A percentile compares a stretch with the other conserved stretches of the same genome.
phyloP scores from a whole-genome alignment of 148 eudicot species.

The Silene uniflora region DNA sequence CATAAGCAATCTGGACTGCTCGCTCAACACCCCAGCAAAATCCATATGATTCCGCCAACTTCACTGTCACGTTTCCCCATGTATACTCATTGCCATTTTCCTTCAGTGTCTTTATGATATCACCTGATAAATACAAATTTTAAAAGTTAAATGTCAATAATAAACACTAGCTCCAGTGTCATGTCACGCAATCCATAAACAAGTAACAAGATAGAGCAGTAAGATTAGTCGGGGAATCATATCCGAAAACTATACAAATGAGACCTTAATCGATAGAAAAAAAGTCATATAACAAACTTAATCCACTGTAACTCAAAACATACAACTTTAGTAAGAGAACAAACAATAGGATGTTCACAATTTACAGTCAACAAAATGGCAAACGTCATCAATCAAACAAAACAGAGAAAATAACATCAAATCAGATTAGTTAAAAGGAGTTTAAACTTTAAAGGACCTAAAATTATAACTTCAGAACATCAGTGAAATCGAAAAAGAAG shows the following conservation, averaged over 20 bases:
- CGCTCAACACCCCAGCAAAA: constrained; percentile 99
- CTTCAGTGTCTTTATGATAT: constrained; percentile 79
- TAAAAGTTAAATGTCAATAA: not conserved
- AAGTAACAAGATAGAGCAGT: not conserved
- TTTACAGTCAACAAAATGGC: too few species aligned
- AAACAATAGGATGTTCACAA: not conserved
- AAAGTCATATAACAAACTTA: not conserved
- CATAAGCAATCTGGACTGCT: constrained; percentile 96
- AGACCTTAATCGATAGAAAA: not conserved
- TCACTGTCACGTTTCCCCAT: constrained; percentile 95
- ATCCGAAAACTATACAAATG: not conserved
- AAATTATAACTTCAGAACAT: too few species aligned
- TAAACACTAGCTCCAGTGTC: not conserved
- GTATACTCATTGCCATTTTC: constrained; percentile 80
- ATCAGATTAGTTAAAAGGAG: too few species aligned
- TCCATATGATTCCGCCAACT: constrained; percentile 87
- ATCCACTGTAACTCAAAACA: not conserved
- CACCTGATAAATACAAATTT: constrained; percentile 56
- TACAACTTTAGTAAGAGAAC: too few species aligned
- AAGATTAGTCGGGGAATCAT: not conserved
- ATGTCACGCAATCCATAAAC: not conserved
- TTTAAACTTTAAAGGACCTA: too few species aligned
- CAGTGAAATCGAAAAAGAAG: too few species aligned
- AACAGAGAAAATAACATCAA: too few species aligned
- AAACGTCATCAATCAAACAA: too few species aligned